Conservation (phyloP, 176 grass and related monocot species). For the Oryza meridionalis region DNA sequence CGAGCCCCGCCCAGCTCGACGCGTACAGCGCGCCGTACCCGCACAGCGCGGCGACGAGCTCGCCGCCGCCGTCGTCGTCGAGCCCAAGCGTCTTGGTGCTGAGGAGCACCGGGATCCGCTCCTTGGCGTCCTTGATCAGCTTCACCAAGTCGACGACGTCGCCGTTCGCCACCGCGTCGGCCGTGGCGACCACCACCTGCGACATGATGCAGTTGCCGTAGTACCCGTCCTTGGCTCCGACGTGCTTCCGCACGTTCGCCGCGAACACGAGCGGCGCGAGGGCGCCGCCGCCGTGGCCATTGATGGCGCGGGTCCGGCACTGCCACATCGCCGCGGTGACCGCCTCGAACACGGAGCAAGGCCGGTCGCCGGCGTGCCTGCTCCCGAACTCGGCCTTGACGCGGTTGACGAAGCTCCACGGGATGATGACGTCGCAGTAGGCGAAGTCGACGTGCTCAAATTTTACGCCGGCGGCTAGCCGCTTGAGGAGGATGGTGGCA, state of each 20-base stretch:
- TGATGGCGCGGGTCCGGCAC: neutral
- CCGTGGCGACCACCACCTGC: neutral
- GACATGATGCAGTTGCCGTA: too few relatives aligned
- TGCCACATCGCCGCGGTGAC: conserved; percentile 3
- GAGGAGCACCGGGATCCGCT: neutral
- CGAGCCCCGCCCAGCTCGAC: neutral
- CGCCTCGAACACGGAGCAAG: conserved; percentile 18
- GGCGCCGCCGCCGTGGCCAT: neutral
- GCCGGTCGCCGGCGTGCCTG: neutral
- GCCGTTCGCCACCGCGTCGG: neutral
- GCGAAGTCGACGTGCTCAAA: neutral
- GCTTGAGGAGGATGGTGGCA: neutral
- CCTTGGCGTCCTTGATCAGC: conserved; percentile 17
- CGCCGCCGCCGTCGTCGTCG: neutral
- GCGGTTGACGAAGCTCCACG: neutral
- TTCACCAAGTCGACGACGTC: neutral
- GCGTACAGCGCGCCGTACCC: neutral
- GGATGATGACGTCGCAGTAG: conserved; percentile 2
- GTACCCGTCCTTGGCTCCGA: too few relatives aligned
- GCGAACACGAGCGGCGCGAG: neutral
- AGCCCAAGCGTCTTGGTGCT: too few relatives aligned
- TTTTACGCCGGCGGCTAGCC: neutral
- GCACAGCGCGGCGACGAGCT: neutral
- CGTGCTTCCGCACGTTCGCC: too few relatives aligned
- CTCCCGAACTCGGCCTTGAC: conserved; percentile 6